Evolutionary conservation across 805 yeast genomes (phyloP), one percentile per base, ranked within the genome.

Genomic region (Candida ovalis): DNA sequence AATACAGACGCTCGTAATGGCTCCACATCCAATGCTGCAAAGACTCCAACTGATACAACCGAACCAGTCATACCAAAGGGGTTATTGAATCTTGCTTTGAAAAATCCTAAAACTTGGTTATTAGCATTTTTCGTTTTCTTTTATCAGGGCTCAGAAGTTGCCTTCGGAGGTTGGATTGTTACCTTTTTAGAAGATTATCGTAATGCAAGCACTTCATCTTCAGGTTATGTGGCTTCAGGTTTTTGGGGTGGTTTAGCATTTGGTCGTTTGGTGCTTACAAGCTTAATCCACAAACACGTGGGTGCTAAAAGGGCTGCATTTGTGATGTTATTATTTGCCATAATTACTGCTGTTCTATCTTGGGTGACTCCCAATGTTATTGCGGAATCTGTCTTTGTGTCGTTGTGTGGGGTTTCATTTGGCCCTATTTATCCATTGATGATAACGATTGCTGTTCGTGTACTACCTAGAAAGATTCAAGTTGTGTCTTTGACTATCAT

Each of bases 181-280:
- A 80, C 88, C 2, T 86, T 76, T 57, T 64, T 86, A 47, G 69
- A 81, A 38, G 76, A 74, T 23, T 76, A 80, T 45, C 75, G 86
- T 48, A 64, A 72, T 15, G 81, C 81, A 17, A 67, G 70, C 43
- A 68, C 68, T 28, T 56, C 68, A 1, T 61, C 68, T 19, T 77
- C 81, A 59, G 85, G 89, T 8, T 82, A 78, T 57, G 80, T 83
- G 13, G 80, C 85, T 0, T 76, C 88, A 4, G 84, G 87, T 15
- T 84, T 76, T 59, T 85, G 90, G 90, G 75, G 76, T 22, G 92
- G 92, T 0, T 62, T 85, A 19, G 81, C 90, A 0, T 51, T 75
- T 15, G 92, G 92, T 0, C 68, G 92, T 50, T 63, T 85, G 40
- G 52, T 70, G 3, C 64, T 85, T 8, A 77, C 81, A 0, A 63